Evolutionary conservation across 257 asterid genomes (phyloP), one percentile per base, ranked within the genome.

Genomic region (Scutellaria baicalensis): DNA sequence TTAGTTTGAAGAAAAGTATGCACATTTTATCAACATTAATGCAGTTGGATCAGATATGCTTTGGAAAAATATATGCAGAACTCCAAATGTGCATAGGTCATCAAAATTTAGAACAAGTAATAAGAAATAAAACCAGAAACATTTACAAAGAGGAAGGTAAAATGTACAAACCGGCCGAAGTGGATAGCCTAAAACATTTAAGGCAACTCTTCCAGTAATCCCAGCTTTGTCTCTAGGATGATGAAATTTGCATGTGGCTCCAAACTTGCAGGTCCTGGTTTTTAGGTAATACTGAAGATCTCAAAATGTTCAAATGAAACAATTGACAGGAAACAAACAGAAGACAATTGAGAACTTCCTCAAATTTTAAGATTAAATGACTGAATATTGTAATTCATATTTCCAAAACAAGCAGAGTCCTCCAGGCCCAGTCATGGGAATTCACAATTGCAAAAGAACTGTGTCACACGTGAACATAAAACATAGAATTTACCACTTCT

Each of bases 191-290:
- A 89, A 71, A 80, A 81, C 85, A 85, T 93, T 93, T 64, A 91
- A 79, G 56, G 86, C 75, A 84, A 91, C 97, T 80, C 89, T 83
- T 80, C 95, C 97, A 75, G 90, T 84, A 80, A 80, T 81, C 77
- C 96, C 96, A 59, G 96, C 96, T 82, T 84, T 92, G 75, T 92
- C 98, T 73, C 83, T 81, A 77, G 97, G 96, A 83, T 92, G 98
- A 77, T 92, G 89, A 81, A 86, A 92, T 75, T 85, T 92, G 89
- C 98, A 92, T 0, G 96, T 86, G 58, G 88, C 88, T 62, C 98
- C 98, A 80, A 84, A 92, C 75, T 89, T 92, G 88, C 98, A 92
- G 75, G 96, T 85, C 59, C 98, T 97, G 8, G 97, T 92, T 86
- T 88, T 89, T 78, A 92, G 75, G 84, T 83, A 92, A 83, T 89